Evolutionary conservation across 2,329 filamentous ascomycete genomes (phyloP).

Genomic region (Orbilia javanica): DNA sequence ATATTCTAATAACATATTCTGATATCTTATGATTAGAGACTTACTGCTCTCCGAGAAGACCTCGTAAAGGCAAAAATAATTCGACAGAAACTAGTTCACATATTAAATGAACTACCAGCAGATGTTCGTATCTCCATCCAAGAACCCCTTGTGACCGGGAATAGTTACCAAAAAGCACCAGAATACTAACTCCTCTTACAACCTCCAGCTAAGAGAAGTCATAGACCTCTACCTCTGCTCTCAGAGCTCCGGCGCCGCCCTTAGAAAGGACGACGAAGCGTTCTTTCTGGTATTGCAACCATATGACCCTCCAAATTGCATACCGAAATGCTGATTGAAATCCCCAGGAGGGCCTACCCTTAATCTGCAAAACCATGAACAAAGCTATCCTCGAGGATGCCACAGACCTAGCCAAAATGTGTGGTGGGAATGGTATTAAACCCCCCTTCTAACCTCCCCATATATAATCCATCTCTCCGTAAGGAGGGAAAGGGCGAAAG

Average conservation of each 20-base stretch:
- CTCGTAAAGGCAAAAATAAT: constrained; percentile 45
- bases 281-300: constrained; percentile 47
- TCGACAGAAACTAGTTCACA: constrained; percentile 38
- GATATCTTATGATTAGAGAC: constrained; percentile 14
- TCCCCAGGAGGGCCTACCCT: constrained; percentile 42
- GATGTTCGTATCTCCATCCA: constrained; percentile 23
- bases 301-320: background rate
- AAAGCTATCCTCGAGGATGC: constrained; percentile 55
- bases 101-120: constrained; percentile 44
- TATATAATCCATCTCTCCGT: background rate
- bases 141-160: no score
- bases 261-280: constrained; percentile 54
- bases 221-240: constrained; percentile 52
- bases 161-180: background rate
- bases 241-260: constrained; percentile 38
- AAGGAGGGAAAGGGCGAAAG: background rate
- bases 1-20: background rate
- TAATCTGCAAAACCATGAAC: constrained; percentile 54
- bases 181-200: constrained; percentile 12
- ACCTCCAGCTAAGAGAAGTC: constrained; percentile 40
- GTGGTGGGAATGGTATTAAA: constrained; percentile 31
- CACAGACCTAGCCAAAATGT: constrained; percentile 53
- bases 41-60: constrained; percentile 48
- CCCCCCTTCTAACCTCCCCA: background rate
- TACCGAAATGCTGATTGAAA: background rate